phyloP scores from a whole-genome alignment of 305 asterid species.

The Fraxinus paxiana region DNA sequence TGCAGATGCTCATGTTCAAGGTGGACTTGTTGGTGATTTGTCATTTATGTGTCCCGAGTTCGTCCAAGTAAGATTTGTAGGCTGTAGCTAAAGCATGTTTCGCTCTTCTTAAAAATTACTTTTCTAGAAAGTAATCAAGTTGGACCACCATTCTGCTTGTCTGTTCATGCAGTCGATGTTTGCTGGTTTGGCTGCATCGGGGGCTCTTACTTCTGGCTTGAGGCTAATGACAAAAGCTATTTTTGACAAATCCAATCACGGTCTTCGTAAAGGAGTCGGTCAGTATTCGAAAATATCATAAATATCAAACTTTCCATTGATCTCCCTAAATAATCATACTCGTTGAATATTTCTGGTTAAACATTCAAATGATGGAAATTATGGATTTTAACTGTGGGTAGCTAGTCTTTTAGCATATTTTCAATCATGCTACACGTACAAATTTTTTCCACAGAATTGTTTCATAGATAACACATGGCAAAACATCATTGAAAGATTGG shows the following conservation, averaged over 20 bases:
- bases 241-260: slow-evolving; percentile 55
- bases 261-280: slow-evolving; percentile 86
- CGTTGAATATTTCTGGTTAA: not conserved
- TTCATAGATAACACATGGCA: not conserved
- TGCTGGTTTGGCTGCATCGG: slow-evolving; percentile 87
- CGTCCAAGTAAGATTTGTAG: slow-evolving; percentile 49
- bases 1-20: slow-evolving; percentile 81
- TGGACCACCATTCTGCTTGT: not conserved
- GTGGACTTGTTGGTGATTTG: slow-evolving; percentile 66
- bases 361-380: not conserved
- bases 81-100: not conserved
- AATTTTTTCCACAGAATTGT: no score
- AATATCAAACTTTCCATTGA: not conserved
- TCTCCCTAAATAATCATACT: not conserved
- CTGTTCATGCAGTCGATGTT: slow-evolving; percentile 57
- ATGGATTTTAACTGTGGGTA: not conserved
- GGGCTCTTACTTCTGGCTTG: slow-evolving; percentile 73
- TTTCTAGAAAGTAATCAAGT: not conserved
- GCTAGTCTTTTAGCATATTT: not conserved
- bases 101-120: not conserved
- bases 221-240: slow-evolving; percentile 77
- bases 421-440: not conserved
- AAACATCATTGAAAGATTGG: not conserved
- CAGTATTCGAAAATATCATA: slow-evolving; percentile 25
- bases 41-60: slow-evolving; percentile 75